Percentiles rank a stretch among this genome's conserved stretches.
phyloP scores from a whole-genome alignment of 2,329 filamentous ascomycete species.

The Stachybotrys echinatus region DNA sequence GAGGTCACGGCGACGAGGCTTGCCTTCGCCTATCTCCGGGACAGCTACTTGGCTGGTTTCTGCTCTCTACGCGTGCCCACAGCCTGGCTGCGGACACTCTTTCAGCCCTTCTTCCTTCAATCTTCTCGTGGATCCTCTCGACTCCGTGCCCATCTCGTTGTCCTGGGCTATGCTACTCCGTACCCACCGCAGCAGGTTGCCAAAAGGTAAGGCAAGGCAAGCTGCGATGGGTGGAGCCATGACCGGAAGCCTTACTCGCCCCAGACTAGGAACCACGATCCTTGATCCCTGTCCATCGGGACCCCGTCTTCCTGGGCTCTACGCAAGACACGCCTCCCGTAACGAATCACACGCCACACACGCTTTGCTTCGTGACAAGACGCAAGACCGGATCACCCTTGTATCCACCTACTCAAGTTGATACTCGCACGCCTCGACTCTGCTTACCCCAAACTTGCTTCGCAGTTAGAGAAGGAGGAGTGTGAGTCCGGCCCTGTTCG shows the following conservation, averaged over 20 bases:
- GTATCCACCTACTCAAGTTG: neutral
- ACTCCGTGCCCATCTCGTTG: neutral
- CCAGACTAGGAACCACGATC: constrained; percentile 1
- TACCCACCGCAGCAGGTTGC: neutral
- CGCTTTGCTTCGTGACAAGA: neutral
- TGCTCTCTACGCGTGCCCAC: no score
- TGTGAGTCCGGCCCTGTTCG: constrained; percentile 17
- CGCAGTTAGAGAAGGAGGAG: constrained; percentile 19
- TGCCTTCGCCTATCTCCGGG: neutral
- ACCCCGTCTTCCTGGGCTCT: constrained; percentile 16
- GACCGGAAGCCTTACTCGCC: neutral
- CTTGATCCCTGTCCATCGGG: constrained; percentile 11
- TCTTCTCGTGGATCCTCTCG: neutral
- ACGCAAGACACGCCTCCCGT: constrained; percentile 7
- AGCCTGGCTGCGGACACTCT: no score
- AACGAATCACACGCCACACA: constrained; percentile 9
- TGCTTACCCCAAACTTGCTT: constrained; percentile 12
- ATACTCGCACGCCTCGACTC: constrained; percentile 1
- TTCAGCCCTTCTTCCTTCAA: neutral
- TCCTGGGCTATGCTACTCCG: neutral
- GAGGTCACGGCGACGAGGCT: neutral
- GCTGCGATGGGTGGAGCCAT: neutral
- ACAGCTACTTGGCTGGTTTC: no score
- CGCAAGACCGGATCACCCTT: neutral
- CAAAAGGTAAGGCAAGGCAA: neutral